Percentiles rank a stretch among this genome's conserved stretches.
Evolutionary conservation across 371 early-diverging fungal genomes (phyloP).

Genomic region (Mucor irregularis): DNA sequence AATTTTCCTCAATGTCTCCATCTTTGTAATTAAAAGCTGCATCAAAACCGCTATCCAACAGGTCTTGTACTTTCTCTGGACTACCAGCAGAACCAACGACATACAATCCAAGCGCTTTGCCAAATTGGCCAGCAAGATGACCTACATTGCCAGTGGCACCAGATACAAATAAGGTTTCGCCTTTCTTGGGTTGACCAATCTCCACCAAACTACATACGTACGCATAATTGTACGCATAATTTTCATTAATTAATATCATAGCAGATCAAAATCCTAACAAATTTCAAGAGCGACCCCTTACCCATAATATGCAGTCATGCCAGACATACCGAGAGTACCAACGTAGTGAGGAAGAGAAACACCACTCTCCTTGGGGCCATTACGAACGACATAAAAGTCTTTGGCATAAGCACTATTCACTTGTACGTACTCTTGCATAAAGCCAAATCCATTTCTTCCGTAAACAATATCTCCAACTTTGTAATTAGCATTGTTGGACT

Average conservation of each 20-base stretch:
- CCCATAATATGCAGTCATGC: constrained; percentile 50
- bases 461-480: constrained; percentile 62
- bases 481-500: constrained; percentile 50
- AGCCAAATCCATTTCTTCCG: constrained; percentile 37
- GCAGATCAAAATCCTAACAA: constrained; percentile 79
- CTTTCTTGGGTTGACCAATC: too few species aligned
- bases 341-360: constrained; percentile 50
- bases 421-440: constrained; percentile 52
- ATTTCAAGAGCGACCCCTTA: constrained; percentile 50
- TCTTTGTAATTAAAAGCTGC: too few species aligned
- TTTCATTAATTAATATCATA: too few species aligned
- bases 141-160: too few species aligned
- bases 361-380: constrained; percentile 35
- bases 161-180: too few species aligned
- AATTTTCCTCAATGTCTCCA: too few species aligned
- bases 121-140: constrained; percentile 58
- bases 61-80: too few species aligned
- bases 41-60: too few species aligned
- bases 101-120: too few species aligned
- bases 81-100: too few species aligned
- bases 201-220: constrained; percentile 78
- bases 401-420: constrained; percentile 27
- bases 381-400: constrained; percentile 18
- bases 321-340: constrained; percentile 54
- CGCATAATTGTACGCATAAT: too few species aligned